A percentile compares a stretch with the other conserved stretches of the same genome.
These are phyloP conservation scores for Fusarium napiforme DNA, from an alignment of 2,329 filamentous ascomycete species.

Conservation along the genomic window DNA sequence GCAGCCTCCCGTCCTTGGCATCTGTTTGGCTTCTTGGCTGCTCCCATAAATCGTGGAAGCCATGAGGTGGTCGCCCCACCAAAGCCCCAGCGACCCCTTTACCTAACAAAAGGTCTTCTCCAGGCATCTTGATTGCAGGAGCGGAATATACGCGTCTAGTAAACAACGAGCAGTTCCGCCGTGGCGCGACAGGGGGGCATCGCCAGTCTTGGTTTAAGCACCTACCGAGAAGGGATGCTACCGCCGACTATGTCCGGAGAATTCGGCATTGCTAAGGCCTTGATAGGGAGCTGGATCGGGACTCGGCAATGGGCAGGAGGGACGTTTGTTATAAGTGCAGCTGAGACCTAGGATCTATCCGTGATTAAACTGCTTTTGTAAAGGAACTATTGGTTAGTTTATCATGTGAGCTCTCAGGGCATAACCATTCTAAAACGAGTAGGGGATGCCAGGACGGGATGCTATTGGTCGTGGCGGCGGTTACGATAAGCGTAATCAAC, in stretches of 20 bases:
- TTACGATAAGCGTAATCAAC: conserved; percentile 28
- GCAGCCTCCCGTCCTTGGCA: conserved; percentile 31
- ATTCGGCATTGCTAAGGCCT: conserved; percentile 28
- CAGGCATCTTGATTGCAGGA: neutral
- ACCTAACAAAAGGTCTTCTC: neutral
- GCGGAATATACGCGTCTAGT: neutral
- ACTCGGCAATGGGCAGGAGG: conserved; percentile 16
- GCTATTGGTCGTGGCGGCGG: conserved; percentile 4
- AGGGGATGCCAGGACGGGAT: neutral
- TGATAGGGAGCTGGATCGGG: conserved; percentile 23
- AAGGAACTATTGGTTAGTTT: conserved; percentile 1
- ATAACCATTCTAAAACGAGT: neutral
- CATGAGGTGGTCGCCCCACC: neutral
- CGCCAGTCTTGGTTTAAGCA: neutral
- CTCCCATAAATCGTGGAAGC: neutral
- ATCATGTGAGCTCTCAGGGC: neutral
- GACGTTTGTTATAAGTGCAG: conserved; percentile 3
- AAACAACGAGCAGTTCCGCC: conserved; percentile 1
- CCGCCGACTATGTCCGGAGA: conserved; percentile 26
- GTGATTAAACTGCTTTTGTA: neutral
- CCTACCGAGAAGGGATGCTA: conserved; percentile 27
- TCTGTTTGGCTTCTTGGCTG: conserved; percentile 17
- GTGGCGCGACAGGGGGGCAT: neutral
- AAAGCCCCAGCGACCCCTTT: neutral
- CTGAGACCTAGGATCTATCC: neutral